Evolutionary conservation across 148 eudicot genomes (phyloP).

Genomic region (Mesembryanthemum crystallinum): DNA sequence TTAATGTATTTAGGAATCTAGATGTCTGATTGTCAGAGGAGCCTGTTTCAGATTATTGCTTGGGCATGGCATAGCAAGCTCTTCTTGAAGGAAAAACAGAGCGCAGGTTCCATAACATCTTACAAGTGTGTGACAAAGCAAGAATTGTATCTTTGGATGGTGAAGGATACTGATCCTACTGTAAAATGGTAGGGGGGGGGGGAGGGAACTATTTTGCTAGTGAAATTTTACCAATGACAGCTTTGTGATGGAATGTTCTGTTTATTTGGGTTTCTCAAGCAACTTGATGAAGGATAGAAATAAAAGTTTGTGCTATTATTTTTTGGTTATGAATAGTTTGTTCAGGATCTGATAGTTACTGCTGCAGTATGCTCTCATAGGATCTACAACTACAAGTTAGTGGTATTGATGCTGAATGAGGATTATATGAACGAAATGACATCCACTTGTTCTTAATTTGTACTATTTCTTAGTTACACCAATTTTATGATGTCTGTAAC

Average conservation of each 20-base stretch:
- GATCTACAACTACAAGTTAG: not conserved
- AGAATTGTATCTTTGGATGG: no score
- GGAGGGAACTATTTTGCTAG: no score
- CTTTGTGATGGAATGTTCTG: not conserved
- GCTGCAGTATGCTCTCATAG: not conserved
- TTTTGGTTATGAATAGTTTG: not conserved
- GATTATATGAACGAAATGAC: not conserved
- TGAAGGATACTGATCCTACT: no score
- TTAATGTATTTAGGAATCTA: no score
- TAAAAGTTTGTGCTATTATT: not conserved
- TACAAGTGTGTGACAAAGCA: no score
- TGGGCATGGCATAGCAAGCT: no score
- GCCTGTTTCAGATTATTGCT: no score
- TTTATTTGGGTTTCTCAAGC: not conserved
- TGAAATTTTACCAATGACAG: not conserved
- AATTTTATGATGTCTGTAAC: not conserved
- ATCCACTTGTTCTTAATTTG: not conserved
- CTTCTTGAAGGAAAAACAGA: no score
- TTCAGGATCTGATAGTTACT: not conserved
- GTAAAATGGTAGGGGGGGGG: no score
- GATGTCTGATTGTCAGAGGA: no score
- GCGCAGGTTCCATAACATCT: no score
- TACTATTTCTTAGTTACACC: not conserved
- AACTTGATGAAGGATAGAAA: not conserved
- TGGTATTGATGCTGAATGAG: constrained; percentile 2